These are phyloP conservation scores for Lactarius indigo DNA, from an alignment of 768 basidiomycete genomes.

Conservation along the genomic window DNA sequence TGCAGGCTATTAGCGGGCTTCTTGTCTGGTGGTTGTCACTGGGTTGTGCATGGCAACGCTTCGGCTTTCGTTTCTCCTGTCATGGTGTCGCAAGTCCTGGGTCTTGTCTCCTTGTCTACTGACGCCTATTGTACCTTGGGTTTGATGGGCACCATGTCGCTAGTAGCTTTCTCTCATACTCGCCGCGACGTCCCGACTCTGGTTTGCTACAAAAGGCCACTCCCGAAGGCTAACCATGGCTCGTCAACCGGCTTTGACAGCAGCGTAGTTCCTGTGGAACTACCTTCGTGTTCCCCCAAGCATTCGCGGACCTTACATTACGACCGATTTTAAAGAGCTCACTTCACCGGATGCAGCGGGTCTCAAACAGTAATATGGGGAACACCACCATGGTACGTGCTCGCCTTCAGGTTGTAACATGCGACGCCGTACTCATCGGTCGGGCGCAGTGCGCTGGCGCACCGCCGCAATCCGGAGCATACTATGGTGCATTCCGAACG, in stretches of 20 bases:
- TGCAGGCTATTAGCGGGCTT: not conserved
- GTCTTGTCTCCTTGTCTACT: not conserved
- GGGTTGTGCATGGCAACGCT: not conserved
- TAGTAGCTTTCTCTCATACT: not conserved
- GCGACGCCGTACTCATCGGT: not conserved
- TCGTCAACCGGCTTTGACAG: not conserved
- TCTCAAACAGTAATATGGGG: not conserved
- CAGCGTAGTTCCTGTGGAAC: not conserved
- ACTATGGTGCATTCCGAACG: constrained; percentile 12
- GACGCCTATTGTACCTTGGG: not conserved
- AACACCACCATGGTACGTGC: constrained; percentile 5
- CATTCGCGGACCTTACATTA: not conserved
- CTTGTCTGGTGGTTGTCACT: not conserved
- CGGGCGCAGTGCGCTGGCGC: not conserved
- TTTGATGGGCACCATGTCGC: not conserved
- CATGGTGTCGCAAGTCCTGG: not conserved
- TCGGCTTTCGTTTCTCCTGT: not conserved
- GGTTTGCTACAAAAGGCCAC: constrained; percentile 12
- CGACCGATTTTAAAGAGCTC: not conserved
- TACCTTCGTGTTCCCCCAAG: not conserved
- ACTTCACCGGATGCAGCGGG: not conserved
- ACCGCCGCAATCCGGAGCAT: not conserved
- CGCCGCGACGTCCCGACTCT: not conserved
- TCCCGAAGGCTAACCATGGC: not conserved
- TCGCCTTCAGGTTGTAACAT: no score